Percentiles rank a stretch among this genome's conserved stretches.
Evolutionary conservation across 305 asterid species (phyloP).

Genomic region (Fraxinus platypoda): DNA sequence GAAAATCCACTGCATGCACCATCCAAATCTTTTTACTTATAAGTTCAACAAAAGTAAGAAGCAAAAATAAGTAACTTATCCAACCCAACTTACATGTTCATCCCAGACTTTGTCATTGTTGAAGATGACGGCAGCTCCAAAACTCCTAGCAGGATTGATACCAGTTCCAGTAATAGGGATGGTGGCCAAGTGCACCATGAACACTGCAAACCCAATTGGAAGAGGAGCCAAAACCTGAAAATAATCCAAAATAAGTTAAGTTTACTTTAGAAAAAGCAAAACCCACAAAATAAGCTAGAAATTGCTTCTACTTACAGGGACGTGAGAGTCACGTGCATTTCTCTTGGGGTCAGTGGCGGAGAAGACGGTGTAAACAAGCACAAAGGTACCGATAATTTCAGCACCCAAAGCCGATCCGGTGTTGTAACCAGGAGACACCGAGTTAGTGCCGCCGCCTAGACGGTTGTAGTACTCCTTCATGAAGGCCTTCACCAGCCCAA

Average conservation of each 20-base stretch:
- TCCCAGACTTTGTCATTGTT: conserved; percentile 50
- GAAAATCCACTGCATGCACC: conserved; percentile 47
- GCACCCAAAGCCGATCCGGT: conserved; percentile 56
- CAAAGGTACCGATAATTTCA: conserved; percentile 57
- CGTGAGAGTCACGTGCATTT: conserved; percentile 72
- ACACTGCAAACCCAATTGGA: conserved; percentile 57
- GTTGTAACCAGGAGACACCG: conserved; percentile 38
- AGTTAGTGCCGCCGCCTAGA: conserved; percentile 47
- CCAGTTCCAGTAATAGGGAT: conserved; percentile 66
- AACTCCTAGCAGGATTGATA: conserved; percentile 60
- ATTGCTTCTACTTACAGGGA: conserved; percentile 39
- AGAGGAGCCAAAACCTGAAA: conserved; percentile 52
- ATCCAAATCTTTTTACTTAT: background rate
- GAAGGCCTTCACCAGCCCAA: conserved; percentile 43
- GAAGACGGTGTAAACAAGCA: conserved; percentile 59
- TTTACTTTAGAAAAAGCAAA: background rate
- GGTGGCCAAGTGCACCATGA: conserved; percentile 63
- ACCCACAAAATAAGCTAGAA: background rate
- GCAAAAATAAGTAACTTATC: background rate
- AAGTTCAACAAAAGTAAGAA: background rate
- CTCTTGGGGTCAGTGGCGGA: conserved; percentile 72
- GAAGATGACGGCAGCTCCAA: conserved; percentile 54
- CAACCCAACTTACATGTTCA: conserved; percentile 38
- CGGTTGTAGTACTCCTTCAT: conserved; percentile 32
- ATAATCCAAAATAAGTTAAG: background rate